Conservation (phyloP, 805 yeast species). For the Ascoidea rubescens region DNA sequence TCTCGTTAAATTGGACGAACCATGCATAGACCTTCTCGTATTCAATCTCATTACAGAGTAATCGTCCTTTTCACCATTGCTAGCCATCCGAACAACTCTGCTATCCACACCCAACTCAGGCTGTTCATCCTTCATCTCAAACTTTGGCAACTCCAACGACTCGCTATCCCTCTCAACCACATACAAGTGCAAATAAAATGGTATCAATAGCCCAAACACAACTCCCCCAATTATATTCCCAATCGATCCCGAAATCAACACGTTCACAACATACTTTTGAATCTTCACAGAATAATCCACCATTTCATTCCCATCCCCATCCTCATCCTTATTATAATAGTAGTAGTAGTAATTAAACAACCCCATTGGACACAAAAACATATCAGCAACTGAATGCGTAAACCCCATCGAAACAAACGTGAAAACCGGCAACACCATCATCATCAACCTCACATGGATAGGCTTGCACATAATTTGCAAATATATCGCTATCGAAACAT, state of each 20-base stretch:
- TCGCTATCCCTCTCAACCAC: constrained; percentile 62
- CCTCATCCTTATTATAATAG: too few species aligned
- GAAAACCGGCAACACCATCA: constrained; percentile 56
- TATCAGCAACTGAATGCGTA: constrained; percentile 74
- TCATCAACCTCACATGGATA: constrained; percentile 52
- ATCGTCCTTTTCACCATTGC: background rate
- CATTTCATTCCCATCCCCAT: constrained; percentile 15
- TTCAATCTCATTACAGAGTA: background rate
- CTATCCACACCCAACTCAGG: constrained; percentile 70
- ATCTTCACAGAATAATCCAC: constrained; percentile 30
- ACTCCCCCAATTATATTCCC: constrained; percentile 78
- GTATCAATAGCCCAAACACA: constrained; percentile 46
- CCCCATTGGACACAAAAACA: constrained; percentile 56
- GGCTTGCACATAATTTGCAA: constrained; percentile 72
- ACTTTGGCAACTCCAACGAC: constrained; percentile 46
- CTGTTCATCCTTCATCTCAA: constrained; percentile 66
- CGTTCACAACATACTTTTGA: constrained; percentile 57
- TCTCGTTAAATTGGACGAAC: background rate
- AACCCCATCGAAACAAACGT: constrained; percentile 71
- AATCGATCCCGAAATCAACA: constrained; percentile 52
- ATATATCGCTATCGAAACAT: constrained; percentile 62
- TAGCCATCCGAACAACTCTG: constrained; percentile 46
- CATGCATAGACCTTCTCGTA: background rate
- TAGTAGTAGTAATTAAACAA: constrained; percentile 28
- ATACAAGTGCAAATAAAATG: constrained; percentile 60